A percentile compares a stretch with the other conserved stretches of the same genome.
phyloP scores from a whole-genome alignment of 139 green algal species.

The Axilococcus clingmanii region DNA sequence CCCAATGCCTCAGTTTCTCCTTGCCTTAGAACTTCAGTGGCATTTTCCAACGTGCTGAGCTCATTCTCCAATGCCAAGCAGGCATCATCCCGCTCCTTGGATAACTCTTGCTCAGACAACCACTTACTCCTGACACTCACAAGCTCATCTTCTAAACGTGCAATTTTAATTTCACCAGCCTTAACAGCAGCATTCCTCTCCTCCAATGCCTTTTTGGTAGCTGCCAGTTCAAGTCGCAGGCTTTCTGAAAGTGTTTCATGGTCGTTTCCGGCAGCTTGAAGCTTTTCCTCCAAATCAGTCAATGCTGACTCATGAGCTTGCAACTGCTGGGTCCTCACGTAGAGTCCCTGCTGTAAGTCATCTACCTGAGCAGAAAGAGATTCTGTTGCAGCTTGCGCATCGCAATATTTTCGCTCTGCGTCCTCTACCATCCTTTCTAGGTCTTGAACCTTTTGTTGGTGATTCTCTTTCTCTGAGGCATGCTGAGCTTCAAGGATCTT shows the following conservation, averaged over 20 bases:
- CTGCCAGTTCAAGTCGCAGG: background rate
- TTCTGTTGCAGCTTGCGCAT: background rate
- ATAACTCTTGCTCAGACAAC: background rate
- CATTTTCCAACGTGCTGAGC: constrained; percentile 12
- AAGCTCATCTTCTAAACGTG: background rate
- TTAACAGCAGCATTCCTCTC: constrained; percentile 8
- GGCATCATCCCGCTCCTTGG: background rate
- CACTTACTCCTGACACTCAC: background rate
- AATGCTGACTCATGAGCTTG: background rate
- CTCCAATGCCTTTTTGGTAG: background rate
- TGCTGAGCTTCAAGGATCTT: too few relatives aligned
- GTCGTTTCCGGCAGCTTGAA: background rate
- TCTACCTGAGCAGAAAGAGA: background rate
- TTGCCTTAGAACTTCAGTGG: background rate
- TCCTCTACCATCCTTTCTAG: too few relatives aligned
- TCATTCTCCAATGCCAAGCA: constrained; percentile 17
- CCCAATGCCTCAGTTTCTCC: background rate
- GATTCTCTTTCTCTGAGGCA: too few relatives aligned
- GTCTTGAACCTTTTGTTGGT: too few relatives aligned
- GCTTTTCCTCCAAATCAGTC: background rate
- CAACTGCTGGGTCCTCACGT: background rate
- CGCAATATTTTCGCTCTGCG: too few relatives aligned
- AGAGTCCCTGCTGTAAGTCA: background rate
- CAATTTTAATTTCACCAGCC: background rate
- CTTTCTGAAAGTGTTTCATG: background rate